phyloP scores from a whole-genome alignment of 2,329 filamentous ascomycete species.

The Exophiala dermatitidis region DNA sequence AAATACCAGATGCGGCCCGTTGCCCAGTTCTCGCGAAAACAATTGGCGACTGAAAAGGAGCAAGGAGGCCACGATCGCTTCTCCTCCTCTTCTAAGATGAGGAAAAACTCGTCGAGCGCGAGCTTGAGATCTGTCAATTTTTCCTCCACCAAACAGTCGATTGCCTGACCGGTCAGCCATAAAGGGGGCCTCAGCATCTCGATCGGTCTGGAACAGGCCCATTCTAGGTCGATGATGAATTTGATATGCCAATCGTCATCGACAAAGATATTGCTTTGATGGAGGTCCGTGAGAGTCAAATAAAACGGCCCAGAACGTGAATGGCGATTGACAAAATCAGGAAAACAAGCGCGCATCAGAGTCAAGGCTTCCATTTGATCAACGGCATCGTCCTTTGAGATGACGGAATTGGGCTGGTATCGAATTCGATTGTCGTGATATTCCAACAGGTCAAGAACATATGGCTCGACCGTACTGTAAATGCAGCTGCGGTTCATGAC shows the following conservation, averaged over 20 bases:
- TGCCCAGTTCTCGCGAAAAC: constrained; percentile 3
- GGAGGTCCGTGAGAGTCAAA: constrained; percentile 36
- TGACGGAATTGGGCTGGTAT: constrained; percentile 28
- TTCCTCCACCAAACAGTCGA: constrained; percentile 13
- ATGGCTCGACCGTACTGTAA: constrained; percentile 27
- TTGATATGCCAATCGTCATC: constrained; percentile 32
- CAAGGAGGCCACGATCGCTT: not conserved
- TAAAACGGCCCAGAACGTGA: constrained; percentile 33
- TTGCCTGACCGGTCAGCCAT: constrained; percentile 13
- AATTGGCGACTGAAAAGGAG: not conserved
- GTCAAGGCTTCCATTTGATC: constrained; percentile 25
- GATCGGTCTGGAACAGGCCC: constrained; percentile 30
- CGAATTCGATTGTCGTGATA: constrained; percentile 29
- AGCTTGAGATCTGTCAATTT: constrained; percentile 5
- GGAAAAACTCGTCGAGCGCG: constrained; percentile 8
- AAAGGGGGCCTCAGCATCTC: constrained; percentile 28
- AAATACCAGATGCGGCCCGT: constrained; percentile 6
- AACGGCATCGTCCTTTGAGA: constrained; percentile 10
- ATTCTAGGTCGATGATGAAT: constrained; percentile 34
- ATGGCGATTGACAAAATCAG: constrained; percentile 29
- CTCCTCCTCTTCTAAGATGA: constrained; percentile 6
- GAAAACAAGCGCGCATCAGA: constrained; percentile 29
- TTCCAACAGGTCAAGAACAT: constrained; percentile 28
- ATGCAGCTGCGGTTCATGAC: constrained; percentile 25
- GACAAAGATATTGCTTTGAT: constrained; percentile 33